Base-by-base conservation (phyloP, 2,329 filamentous ascomycete species). In the Pseudomassariella vexata region DNA sequence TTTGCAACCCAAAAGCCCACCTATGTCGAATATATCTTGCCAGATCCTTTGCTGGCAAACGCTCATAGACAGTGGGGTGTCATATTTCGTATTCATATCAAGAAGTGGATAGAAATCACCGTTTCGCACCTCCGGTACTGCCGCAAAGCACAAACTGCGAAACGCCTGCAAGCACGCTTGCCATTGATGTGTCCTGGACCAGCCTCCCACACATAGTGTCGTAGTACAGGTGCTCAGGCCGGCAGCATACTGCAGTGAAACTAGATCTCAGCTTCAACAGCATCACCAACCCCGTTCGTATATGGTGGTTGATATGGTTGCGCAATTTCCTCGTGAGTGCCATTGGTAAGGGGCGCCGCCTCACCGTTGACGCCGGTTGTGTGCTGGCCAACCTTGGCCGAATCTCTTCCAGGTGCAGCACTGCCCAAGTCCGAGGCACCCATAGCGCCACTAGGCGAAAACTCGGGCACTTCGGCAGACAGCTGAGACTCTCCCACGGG, bases 391-490 rank as follows among this genome's bases (percentile, higher is more conserved):
- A 17, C n/a, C n/a, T n/a, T n/a, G n/a, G n/a, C n/a, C n/a, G n/a
- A n/a, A n/a, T n/a, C n/a, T n/a, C 9, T 24, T 11, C 9, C 22
- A 11, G 22, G n/a, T 6, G 22, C 20, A 8, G n/a, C 29, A 9
- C 22, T n/a, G n/a, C n/a, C n/a, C n/a, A n/a, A n/a, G 18, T 37
- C 40, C 7, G 36, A 28, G 11, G 25, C 28, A 21, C 28, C 26
- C 15, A 21, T 27, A 24, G 21, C 12, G 7, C 37, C 41, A 15
- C 35, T 35, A 10, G 74, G 74, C 6, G 71, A 67, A 44, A 81
- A 82, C 39, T 79, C 76, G 1, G 76, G 74, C 3, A 79, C 78
- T 14, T 69, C 60, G n/a, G 76, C 76, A 19, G 76, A 81, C 17
- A 82, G 63, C 31, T 70, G 68, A 6, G 68, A 70, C 34, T 70